Evolutionary conservation across 78 protist species (phyloP), one percentile per base, ranked within the genome.

Genomic region (Guillardia theta): DNA sequence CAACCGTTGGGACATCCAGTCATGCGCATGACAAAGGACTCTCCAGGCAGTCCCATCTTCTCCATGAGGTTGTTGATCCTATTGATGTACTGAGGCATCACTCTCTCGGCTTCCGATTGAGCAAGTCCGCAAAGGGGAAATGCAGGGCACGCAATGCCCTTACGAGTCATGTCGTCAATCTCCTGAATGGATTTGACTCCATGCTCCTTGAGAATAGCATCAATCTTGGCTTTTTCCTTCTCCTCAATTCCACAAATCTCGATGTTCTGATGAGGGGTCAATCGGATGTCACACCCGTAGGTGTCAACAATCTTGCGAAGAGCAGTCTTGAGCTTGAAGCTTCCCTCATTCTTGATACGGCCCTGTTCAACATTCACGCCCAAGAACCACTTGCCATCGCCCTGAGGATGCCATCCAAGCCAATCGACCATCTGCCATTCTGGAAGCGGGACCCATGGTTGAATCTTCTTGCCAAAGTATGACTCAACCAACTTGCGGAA

Each of bases 1-100:
- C 98, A 97, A 43, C 98, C 98, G 95, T 97, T 97, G 44, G 98
- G 98, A 78, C 98, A 97, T 53, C 98, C 97, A 12, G 97, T 95
- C 94, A 96, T 95, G 92, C 98, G 96, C 33, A 96, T 83, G 37
- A 64, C 46, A 18, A 95, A 92, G n/a, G 95, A 18, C 45, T 78
- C 90, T 0, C 90, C 90, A 50, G 48, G 45, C 21, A 78, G 18
- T 45, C 90, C 90, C 90, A 78, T 43, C 48, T 94, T 62, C 53
- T 88, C 88, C 70, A 96, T 10, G 30, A 46, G 0, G 33, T 3
- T 92, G 64, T 48, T 33, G 45, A 97, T 43, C 43, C 87, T 62
- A 22, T 27, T 47, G 62, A 93, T 46, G 76, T 95, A 92, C 43
- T 77, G 30, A 6, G 98, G 98, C 94, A 95, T 83, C 92, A 88